Base-by-base conservation (phyloP, 139 green algal genomes). In the Eudorina sp. region DNA sequence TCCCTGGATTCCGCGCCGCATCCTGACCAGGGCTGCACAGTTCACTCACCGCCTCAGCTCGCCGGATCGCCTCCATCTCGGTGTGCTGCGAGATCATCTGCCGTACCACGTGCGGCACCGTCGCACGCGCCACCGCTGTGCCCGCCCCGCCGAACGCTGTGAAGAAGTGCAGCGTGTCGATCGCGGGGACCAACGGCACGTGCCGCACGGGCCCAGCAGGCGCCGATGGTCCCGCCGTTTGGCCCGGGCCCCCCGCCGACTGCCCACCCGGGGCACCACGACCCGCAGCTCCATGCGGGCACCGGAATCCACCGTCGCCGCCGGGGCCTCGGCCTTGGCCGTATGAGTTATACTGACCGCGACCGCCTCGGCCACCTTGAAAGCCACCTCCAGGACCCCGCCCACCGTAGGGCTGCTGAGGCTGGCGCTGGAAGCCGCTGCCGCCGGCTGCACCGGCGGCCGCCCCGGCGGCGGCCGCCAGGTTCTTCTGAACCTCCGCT, bases 1-100 rank as follows among this genome's bases (percentile, higher is more conserved):
- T n/a, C n/a, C n/a, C n/a, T n/a, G 55, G 23, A 23, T 66, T 66
- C 23, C 55, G 23, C 55, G 5, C 55, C 7, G 29, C 55, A 23
- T 34, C 55, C 23, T 66, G 23, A 11, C 55, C 4, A 66, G 38
- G 11, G 19, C 58, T 31, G 45, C 55, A 64, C 73, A 43, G n/a
- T n/a, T n/a, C 45, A 16, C 90, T 79, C n/a, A 81, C 83, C 53
- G 62, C 83, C 51, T 95, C 95, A 21, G 94, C 85, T 13, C 95
- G 51, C 16, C 92, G 89, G 25, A 98, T 98, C 36, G 77, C 70
- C 64, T 97, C 96, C 75, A 94, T 83, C n/a, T 93, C 86, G 8
- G 93, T 92, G 53, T 95, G 90, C 86, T 96, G 94, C 40, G 88
- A 90, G 18, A 98, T 81, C 82, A 97, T 92, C 90, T 98, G 96